Evolutionary conservation across 495 filamentous ascomycete species (phyloP).

Genomic region (Aspergillus nanangensis): DNA sequence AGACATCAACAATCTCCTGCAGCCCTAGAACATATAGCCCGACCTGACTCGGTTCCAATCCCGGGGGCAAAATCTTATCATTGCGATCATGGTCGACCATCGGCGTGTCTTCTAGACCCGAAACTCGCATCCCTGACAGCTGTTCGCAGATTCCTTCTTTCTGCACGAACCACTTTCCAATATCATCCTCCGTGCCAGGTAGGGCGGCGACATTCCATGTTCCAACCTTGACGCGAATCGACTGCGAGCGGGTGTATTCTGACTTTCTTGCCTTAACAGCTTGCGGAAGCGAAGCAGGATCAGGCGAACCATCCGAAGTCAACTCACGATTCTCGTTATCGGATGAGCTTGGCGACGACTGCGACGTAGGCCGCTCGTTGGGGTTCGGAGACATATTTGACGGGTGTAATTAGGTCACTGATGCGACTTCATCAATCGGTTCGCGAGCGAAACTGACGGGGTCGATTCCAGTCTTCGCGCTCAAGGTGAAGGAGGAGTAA

Average conservation of each 20-base stretch:
- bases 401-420: neutral
- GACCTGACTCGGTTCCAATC: constrained; percentile 52
- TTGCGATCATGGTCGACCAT: neutral
- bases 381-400: constrained; percentile 13
- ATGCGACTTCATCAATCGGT: neutral
- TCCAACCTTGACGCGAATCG: constrained; percentile 78
- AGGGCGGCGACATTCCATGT: constrained; percentile 92
- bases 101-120: constrained; percentile 1
- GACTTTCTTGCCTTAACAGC: constrained; percentile 64
- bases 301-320: constrained; percentile 16
- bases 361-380: constrained; percentile 5
- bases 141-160: constrained; percentile 63
- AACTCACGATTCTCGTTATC: constrained; percentile 18
- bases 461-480: too few relatives aligned
- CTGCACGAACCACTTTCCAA: constrained; percentile 79
- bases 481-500: too few relatives aligned
- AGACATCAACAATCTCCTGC: constrained; percentile 89
- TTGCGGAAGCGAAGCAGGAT: constrained; percentile 47
- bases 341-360: constrained; percentile 1
- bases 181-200: constrained; percentile 77
- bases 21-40: constrained; percentile 87
- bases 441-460: too few relatives aligned
- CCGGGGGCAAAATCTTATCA: neutral
- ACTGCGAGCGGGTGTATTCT: constrained; percentile 69
- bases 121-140: constrained; percentile 42